These are phyloP conservation scores for Naegleria fowleri DNA, from an alignment of 208 protist species.

Conservation along the genomic window DNA sequence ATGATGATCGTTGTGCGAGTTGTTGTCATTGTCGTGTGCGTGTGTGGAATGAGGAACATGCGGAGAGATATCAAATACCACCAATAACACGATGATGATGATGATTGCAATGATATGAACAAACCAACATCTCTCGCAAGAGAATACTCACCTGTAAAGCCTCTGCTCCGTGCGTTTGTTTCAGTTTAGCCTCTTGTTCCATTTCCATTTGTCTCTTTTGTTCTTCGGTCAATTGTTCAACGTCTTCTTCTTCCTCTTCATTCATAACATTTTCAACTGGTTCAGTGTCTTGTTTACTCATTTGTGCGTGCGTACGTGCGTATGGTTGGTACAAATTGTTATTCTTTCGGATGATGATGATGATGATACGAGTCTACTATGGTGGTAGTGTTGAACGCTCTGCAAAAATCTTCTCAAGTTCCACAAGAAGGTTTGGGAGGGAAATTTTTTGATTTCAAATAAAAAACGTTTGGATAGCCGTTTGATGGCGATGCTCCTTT, in stretches of 20 bases:
- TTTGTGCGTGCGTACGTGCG: not conserved
- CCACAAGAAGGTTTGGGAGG: too few relatives aligned
- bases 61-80: too few relatives aligned
- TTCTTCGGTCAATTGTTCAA: slow-evolving; percentile 26
- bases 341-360: not conserved
- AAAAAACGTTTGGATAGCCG: too few relatives aligned
- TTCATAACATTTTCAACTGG: not conserved
- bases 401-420: too few relatives aligned
- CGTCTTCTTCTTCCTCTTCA: slow-evolving; percentile 8
- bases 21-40: not conserved
- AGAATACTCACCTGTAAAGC: not conserved
- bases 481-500: too few relatives aligned
- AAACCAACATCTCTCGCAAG: not conserved
- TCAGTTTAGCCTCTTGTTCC: slow-evolving; percentile 29
- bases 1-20: not conserved
- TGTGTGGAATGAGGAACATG: not conserved
- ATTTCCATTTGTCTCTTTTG: slow-evolving; percentile 27
- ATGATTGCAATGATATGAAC: too few relatives aligned
- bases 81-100: too few relatives aligned
- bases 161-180: slow-evolving; percentile 3
- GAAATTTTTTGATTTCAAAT: too few relatives aligned
- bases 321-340: too few relatives aligned
- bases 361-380: not conserved
- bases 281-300: not conserved
- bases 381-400: not conserved